phyloP scores from a whole-genome alignment of 176 grass and related monocot species.

The Thalia dealbata region DNA sequence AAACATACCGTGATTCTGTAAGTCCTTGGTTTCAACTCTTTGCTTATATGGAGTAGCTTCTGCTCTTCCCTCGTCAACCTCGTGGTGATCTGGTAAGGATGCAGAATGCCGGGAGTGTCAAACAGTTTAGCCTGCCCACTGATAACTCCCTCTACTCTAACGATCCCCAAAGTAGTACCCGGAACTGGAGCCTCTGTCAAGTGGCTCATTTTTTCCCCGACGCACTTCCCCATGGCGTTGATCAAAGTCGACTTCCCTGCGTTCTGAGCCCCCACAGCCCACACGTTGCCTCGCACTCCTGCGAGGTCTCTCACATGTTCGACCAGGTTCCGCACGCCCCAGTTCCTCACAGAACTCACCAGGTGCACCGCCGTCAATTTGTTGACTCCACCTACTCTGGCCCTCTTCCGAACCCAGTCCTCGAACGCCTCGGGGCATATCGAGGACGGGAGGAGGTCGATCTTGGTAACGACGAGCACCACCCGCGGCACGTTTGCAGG shows the following conservation, averaged over 20 bases:
- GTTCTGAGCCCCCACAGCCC: slow-evolving; percentile 77
- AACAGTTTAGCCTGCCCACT: slow-evolving; percentile 68
- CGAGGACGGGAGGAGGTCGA: slow-evolving; percentile 62
- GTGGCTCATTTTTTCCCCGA: slow-evolving; percentile 20
- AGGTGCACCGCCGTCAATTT: slow-evolving; percentile 50
- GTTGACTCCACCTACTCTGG: slow-evolving; percentile 37
- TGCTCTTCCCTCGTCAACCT: slow-evolving; percentile 56
- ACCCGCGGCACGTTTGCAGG: slow-evolving; percentile 52
- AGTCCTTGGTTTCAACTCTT: slow-evolving; percentile 64
- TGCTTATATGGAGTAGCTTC: slow-evolving; percentile 67
- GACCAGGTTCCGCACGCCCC: slow-evolving; percentile 65
- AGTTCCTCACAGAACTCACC: slow-evolving; percentile 47
- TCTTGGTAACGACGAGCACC: slow-evolving; percentile 57
- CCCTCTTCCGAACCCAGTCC: slow-evolving; percentile 45
- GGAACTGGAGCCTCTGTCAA: slow-evolving; percentile 85
- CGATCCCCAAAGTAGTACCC: slow-evolving; percentile 65
- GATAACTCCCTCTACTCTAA: slow-evolving; percentile 58
- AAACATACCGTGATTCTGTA: slow-evolving; percentile 64
- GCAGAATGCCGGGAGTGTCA: slow-evolving; percentile 69
- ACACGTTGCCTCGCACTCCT: slow-evolving; percentile 62
- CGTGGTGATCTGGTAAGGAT: slow-evolving; percentile 69
- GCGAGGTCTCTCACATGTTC: slow-evolving; percentile 53
- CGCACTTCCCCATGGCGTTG: slow-evolving; percentile 65
- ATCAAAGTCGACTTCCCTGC: slow-evolving; percentile 78
- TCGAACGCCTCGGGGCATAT: slow-evolving; percentile 43